Percentiles rank a stretch among this genome's conserved stretches.
Evolutionary conservation across 2,329 filamentous ascomycete species (phyloP).

Genomic region (Trichoderma citrinoviride): DNA sequence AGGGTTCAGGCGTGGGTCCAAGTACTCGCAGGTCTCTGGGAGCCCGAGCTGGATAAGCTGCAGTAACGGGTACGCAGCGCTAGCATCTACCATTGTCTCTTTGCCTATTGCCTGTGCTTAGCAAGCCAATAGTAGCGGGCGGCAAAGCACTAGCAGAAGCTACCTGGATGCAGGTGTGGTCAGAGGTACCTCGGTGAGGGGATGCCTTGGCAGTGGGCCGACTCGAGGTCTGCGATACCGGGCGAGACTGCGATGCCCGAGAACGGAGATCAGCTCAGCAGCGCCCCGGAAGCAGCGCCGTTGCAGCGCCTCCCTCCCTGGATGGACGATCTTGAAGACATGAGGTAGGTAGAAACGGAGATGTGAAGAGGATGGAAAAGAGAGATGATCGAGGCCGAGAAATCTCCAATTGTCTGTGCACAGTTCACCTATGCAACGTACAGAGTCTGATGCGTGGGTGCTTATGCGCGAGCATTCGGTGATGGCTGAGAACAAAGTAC

Average conservation of each 20-base stretch:
- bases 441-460: too few species aligned
- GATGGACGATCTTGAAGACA: background rate
- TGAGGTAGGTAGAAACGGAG: background rate
- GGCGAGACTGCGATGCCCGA: conserved; percentile 2
- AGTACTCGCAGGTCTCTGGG: background rate
- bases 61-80: background rate
- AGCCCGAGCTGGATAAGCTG: background rate
- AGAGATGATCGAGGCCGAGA: too few species aligned
- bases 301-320: conserved; percentile 4
- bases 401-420: too few species aligned
- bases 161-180: background rate
- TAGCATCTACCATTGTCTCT: background rate
- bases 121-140: too few species aligned
- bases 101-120: background rate
- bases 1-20: background rate
- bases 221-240: conserved; percentile 3
- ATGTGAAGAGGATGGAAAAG: too few species aligned
- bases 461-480: background rate
- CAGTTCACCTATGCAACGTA: too few species aligned
- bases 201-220: conserved; percentile 7
- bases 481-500: background rate
- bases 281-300: conserved; percentile 12
- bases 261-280: conserved; percentile 18
- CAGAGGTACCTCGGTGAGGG: conserved; percentile 1
- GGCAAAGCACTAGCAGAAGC: background rate